Evolutionary conservation across 2,329 filamentous ascomycete species (phyloP).

Genomic region (Drechslerella coelobrocha): DNA sequence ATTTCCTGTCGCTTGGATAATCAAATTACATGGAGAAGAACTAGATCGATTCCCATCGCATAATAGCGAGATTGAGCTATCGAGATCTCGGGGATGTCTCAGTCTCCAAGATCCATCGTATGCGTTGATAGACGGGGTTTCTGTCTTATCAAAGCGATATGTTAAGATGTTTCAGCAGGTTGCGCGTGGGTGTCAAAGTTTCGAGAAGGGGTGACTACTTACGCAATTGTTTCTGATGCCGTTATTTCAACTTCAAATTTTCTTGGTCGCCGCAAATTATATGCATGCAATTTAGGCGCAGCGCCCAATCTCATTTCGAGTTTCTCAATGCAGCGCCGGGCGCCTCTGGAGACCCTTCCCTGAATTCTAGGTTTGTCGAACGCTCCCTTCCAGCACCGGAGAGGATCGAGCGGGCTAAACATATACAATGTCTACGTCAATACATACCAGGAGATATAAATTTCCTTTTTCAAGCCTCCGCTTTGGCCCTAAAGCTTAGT

Average conservation of each 20-base stretch:
- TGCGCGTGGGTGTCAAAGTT: neutral
- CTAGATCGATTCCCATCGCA: neutral
- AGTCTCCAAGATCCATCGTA: conserved; percentile 11
- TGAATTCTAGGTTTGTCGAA: neutral
- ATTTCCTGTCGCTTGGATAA: neutral
- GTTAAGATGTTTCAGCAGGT: neutral
- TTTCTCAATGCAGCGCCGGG: neutral
- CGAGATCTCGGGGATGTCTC: conserved; percentile 40
- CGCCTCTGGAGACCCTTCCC: neutral
- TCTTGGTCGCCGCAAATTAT: neutral
- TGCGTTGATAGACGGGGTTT: conserved; percentile 37
- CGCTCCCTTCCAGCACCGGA: neutral
- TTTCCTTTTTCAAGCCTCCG: no score
- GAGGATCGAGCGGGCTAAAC: no score
- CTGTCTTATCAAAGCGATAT: conserved; percentile 14
- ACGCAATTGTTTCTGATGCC: neutral
- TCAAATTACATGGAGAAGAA: conserved; percentile 18
- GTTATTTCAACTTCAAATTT: neutral
- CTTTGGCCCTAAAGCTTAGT: no score
- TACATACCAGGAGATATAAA: no score
- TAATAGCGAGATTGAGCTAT: conserved; percentile 3
- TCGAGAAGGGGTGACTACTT: neutral
- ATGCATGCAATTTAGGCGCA: conserved; percentile 5
- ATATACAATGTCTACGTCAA: no score
- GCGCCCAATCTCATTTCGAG: conserved; percentile 7